Evolutionary conservation across 495 filamentous ascomycete species (phyloP), one percentile per base, ranked within the genome.

Genomic region (Penicillium silybi): DNA sequence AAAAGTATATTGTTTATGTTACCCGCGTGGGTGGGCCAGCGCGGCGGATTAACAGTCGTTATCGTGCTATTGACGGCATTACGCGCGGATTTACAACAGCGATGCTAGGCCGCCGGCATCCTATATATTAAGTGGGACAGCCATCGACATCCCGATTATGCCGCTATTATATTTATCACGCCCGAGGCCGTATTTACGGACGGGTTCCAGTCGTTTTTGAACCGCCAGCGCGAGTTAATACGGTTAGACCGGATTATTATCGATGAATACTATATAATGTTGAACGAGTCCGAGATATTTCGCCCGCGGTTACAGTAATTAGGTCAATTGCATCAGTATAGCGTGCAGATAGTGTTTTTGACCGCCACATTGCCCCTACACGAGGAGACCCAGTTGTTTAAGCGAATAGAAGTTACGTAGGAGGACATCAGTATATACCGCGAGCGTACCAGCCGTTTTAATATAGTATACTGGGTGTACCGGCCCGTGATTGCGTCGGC

Each of bases 211-310:
- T 37, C 38, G 10, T 65, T 65, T 46, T 32, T 65, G 11, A 65
- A 65, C 42, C 45, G 51, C 15, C 37, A 53, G 44, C 22, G 44
- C 25, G 41, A 39, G 18, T 39, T 48, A 20, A 38, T 48, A 25
- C 41, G 45, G 41, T 49, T 61, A 38, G 54, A 64, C 41, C 49
- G 54, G 20, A 52, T 62, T 19, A 43, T 65, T 13, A 53, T 65
- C 10, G 46, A 65, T 38, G 46, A 65, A 44, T 65, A 43, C 44
- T 37, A 65, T 48, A 40, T 61, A 3, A 44, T 65, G 26, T 60
- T 61, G 26, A 48, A 57, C 9, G 5, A 54, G n/a, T 25, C 43
- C 27, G 11, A 42, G 6, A 29, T 40, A 7, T 65, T 54, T 23
- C 50, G 57, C 18, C 38, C 27, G 10, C 17, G 15, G 18, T 41